phyloP scores from a whole-genome alignment of 495 filamentous ascomycete species.

The Penicillium canescens region DNA sequence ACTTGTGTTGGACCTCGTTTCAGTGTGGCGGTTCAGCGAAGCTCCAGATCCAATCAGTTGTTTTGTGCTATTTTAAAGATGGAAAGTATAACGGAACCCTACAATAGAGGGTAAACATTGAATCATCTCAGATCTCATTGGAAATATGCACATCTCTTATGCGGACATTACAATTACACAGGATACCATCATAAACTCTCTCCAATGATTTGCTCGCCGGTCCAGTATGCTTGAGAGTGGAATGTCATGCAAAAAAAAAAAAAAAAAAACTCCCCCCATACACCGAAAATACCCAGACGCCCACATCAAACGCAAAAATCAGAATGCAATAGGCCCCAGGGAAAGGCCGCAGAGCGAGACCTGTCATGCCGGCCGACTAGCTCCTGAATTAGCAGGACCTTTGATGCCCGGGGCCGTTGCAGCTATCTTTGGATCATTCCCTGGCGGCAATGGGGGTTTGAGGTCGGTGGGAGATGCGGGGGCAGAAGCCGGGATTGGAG shows the following conservation, averaged over 20 bases:
- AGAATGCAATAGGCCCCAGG: slow-evolving; percentile 12
- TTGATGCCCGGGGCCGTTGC: slow-evolving; percentile 17
- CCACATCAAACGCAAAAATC: background rate
- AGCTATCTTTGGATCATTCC: slow-evolving; percentile 26
- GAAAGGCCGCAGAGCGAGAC: background rate
- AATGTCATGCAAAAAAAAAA: slow-evolving; percentile 28
- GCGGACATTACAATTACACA: slow-evolving; percentile 25
- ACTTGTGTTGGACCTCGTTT: slow-evolving; percentile 13
- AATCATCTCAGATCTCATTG: slow-evolving; percentile 11
- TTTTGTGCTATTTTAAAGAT: background rate
- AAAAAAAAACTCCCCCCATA: slow-evolving; percentile 12
- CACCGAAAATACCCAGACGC: slow-evolving; percentile 8
- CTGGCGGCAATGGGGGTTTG: slow-evolving; percentile 34
- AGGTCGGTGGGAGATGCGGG: slow-evolving; percentile 35
- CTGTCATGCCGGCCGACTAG: slow-evolving; percentile 39
- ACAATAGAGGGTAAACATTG: background rate
- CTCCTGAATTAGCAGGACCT: slow-evolving; percentile 30
- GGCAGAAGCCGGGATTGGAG: slow-evolving; percentile 26
- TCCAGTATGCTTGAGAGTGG: slow-evolving; percentile 28
- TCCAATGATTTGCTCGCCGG: slow-evolving; percentile 21
- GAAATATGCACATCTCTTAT: slow-evolving; percentile 23
- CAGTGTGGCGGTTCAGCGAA: slow-evolving; percentile 2
- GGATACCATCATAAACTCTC: slow-evolving; percentile 9
- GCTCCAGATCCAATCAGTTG: slow-evolving; percentile 17
- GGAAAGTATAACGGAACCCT: background rate